phyloP scores from a whole-genome alignment of 23 red algal genomes.

The Chondrus crispus region DNA sequence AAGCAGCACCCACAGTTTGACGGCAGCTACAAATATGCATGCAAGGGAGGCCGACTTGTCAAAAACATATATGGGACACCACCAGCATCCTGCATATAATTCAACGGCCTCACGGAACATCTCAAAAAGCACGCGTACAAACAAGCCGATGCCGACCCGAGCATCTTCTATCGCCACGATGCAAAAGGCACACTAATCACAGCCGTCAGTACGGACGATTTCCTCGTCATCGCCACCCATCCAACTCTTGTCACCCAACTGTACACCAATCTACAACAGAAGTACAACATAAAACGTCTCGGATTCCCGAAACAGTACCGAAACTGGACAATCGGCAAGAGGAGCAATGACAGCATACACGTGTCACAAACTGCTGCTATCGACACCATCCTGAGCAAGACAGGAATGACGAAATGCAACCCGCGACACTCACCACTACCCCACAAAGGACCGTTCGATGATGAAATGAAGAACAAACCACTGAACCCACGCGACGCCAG shows the following conservation, averaged over 20 bases:
- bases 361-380: neutral
- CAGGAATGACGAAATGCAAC: neutral
- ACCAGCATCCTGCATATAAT: neutral
- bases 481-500: too few relatives aligned
- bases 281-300: neutral
- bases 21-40: too few relatives aligned
- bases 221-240: neutral
- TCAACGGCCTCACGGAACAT: neutral
- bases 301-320: neutral
- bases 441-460: too few relatives aligned
- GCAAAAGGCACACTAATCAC: neutral
- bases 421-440: neutral
- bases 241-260: neutral
- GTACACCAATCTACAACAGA: neutral
- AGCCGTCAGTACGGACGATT: neutral
- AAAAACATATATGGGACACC: too few relatives aligned
- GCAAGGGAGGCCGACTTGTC: too few relatives aligned
- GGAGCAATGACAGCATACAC: neutral
- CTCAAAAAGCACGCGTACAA: neutral
- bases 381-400: neutral
- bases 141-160: neutral
- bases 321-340: neutral
- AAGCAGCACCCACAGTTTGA: too few relatives aligned
- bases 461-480: too few relatives aligned
- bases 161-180: neutral